Base-by-base conservation (phyloP, 2,329 filamentous ascomycete genomes). In the Saccharata proteae region DNA sequence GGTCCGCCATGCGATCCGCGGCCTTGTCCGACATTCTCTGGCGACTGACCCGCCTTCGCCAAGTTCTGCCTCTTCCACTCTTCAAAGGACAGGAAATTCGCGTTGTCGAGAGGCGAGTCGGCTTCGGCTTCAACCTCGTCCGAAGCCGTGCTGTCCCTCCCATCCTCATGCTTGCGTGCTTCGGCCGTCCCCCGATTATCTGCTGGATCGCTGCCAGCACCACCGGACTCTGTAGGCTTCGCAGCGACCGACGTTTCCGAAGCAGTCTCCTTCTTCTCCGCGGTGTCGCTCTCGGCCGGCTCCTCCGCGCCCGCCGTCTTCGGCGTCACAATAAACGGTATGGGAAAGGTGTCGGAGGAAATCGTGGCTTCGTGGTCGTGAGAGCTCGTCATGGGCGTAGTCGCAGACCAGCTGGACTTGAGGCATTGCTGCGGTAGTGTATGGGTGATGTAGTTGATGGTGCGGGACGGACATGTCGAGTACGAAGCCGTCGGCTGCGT, bases 1-100 rank as follows among this genome's bases (percentile, higher is more conserved):
- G 66, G 69, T 37, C 55, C 61, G 25, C 67, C 65, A 14, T 52
- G 51, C 16, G 48, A 58, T 48, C 52, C 60, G 56, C 61, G 64
- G 52, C 47, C 66, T 42, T 65, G 73, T 51, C 61, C 80, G 49
- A 69, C 67, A 55, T 69, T 76, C 56, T 69, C 82, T 42, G 59
- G 80, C 49, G 63, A 84, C 48, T 94, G 88, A 9, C 84, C 88
- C 3, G 74, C 78, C 49, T 84, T 82, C 30, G 78, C 81, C 12
- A 96, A 62, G 59, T 93, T 93, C 64, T 86, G 80, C 48, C 80
- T 83, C 60, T 93, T 96, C 90, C 90, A 98, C 47, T 96, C 88
- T 52, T 96, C 90, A 45, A 98, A 98, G 0, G 90, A 94, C 45
- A 96, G 74, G 53, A 96, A 96, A 5, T 85, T 78, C 26, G 77